Percentiles rank a stretch among this genome's conserved stretches.
These are phyloP conservation scores for Erodium chrysanthum DNA, from an alignment of 441 rosid genomes.

Conservation along the genomic window DNA sequence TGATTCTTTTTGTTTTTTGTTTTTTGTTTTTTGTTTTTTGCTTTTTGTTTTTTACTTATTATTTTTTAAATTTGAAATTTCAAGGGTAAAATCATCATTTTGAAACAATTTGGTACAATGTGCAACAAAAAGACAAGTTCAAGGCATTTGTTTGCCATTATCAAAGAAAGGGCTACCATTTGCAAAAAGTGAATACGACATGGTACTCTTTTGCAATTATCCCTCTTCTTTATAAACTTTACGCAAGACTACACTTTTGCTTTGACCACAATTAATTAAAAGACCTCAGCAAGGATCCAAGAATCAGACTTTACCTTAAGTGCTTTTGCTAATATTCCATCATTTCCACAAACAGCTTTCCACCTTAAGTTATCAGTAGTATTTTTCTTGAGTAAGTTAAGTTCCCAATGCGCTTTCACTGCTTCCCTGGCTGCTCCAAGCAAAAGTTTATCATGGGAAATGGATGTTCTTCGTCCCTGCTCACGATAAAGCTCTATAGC, in stretches of 20 bases:
- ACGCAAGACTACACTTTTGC: not conserved
- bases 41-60: no score
- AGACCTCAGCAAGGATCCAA: not conserved
- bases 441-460: conserved; percentile 91
- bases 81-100: no score
- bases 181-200: no score
- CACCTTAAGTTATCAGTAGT: conserved; percentile 69
- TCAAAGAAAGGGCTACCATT: no score
- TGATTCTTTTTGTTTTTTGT: no score
- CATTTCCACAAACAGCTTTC: conserved; percentile 76
- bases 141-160: no score
- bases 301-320: conserved; percentile 48
- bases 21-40: no score
- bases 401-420: conserved; percentile 94
- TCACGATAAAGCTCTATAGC: conserved; percentile 82
- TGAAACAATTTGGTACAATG: no score
- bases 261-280: not conserved
- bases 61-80: no score
- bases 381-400: conserved; percentile 71
- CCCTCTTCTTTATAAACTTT: no score
- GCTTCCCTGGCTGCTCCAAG: conserved; percentile 99
- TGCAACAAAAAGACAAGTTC: no score
- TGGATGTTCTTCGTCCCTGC: conserved; percentile 90
- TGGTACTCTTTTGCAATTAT: no score
- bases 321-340: conserved; percentile 75